These are phyloP conservation scores for Gracilaria caudata DNA, from an alignment of 23 red algal species.

Conservation along the genomic window DNA sequence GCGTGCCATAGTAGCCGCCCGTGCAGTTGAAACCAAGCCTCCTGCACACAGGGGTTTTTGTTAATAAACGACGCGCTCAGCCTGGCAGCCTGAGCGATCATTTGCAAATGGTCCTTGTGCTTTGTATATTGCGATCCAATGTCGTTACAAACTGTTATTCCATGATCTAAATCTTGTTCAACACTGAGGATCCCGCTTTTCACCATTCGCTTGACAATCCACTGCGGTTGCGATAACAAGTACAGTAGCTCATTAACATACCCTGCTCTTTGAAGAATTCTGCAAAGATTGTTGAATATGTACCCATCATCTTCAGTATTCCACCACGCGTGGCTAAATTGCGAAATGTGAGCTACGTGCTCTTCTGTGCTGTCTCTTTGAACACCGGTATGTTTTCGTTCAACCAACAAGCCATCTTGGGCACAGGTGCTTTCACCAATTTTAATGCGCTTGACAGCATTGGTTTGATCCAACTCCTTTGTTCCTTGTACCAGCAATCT, in stretches of 20 bases:
- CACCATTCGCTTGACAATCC: neutral
- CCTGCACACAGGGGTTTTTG: neutral
- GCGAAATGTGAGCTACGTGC: neutral
- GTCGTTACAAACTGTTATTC: neutral
- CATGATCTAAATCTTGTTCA: conserved; percentile 2
- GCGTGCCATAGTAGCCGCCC: conserved; percentile 18
- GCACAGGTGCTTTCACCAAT: neutral
- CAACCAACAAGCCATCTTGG: neutral
- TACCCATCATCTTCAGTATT: conserved; percentile 1
- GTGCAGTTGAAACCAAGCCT: conserved; percentile 33
- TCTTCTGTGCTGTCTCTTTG: neutral
- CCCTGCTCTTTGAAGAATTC: no score
- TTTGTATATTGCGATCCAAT: neutral
- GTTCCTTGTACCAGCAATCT: no score
- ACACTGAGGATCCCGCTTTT: neutral
- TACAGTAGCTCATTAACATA: no score
- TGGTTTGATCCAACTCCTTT: no score
- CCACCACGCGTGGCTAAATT: neutral
- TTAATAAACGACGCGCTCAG: neutral
- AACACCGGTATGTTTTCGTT: neutral
- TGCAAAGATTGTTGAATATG: no score
- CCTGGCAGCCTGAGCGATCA: neutral
- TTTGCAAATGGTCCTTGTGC: neutral
- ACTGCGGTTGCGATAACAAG: no score
- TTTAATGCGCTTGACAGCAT: no score